Conservation (phyloP, 495 filamentous ascomycete genomes). For the Podospora fimiseda region DNA sequence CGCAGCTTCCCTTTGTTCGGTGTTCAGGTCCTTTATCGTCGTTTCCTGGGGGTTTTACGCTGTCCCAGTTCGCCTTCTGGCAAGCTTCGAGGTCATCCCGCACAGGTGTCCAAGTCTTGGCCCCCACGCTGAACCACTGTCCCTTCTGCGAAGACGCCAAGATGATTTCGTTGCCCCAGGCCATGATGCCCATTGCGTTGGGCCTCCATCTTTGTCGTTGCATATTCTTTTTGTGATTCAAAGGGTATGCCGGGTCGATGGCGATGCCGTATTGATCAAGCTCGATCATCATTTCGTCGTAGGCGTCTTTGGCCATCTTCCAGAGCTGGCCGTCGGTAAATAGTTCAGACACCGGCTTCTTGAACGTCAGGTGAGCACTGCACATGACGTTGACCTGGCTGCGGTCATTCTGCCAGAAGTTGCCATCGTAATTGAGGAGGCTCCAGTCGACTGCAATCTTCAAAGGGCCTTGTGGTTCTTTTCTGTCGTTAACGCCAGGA, state of each 20-base stretch:
- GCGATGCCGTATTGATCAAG: not conserved
- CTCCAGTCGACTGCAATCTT: no score
- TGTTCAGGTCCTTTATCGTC: not conserved
- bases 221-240: no score
- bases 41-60: no score
- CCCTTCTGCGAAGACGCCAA: not conserved
- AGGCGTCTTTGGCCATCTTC: not conserved
- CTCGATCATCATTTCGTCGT: not conserved
- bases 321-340: not conserved
- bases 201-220: not conserved
- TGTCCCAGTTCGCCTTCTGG: no score
- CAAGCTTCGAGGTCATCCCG: not conserved
- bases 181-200: not conserved
- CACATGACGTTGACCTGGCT: no score
- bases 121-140: not conserved
- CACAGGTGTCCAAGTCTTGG: not conserved
- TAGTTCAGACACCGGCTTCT: not conserved
- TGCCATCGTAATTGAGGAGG: no score
- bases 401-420: no score
- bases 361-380: no score
- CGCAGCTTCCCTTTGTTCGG: not conserved
- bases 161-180: not conserved
- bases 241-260: no score
- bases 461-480: no score
- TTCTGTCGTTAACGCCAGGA: no score